Evolutionary conservation across 169 alveolate species (phyloP), one percentile per base, ranked within the genome.

Genomic region (Eimeria maxima): DNA sequence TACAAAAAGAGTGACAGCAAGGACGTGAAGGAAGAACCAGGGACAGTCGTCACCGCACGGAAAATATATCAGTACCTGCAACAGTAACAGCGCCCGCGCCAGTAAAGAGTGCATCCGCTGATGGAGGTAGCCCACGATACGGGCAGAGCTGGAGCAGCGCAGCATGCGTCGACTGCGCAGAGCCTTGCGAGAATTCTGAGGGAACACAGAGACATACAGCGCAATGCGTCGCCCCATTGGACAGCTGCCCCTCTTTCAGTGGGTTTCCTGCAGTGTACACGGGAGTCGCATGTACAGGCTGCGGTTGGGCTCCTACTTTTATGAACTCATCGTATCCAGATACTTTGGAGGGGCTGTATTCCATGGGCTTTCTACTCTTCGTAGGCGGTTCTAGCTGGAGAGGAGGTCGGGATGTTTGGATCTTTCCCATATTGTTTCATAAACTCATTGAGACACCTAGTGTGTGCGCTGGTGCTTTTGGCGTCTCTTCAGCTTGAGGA

Each of bases 401-500:
- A 27, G 16, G 47, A 1, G 47, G 4, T 22, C 13, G 47, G 33
- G n/a, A 69, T 1, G n/a, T 13, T 14, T 8, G 50, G 50, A 20
- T 45, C 80, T 44, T 65, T 24, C 33, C 1, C 14, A 5, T 7
- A 27, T 4, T 20, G n/a, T n/a, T 8, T 7, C 38, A 7, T 7
- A 27, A 33, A n/a, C 80, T 69, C 47, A 29, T 24, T 7, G 11
- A 65, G 44, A 65, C 24, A 16, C 27, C 42, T 6, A 47, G 47
- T 50, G 91, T 53, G n/a, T 16, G 91, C 29, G 47, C n/a, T 10
- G 24, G 73, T 55, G 91, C 42, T 20, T 27, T n/a, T 55, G 29
- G 67, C 38, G 7, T 5, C 47, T 95, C 94, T 90, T 16, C 93
- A 92, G 93, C 80, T 96, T 76, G 98, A 98, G 84, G 99, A 98